phyloP scores from a whole-genome alignment of 2,329 filamentous ascomycete species.

The Phyllosticta citribraziliensis region DNA sequence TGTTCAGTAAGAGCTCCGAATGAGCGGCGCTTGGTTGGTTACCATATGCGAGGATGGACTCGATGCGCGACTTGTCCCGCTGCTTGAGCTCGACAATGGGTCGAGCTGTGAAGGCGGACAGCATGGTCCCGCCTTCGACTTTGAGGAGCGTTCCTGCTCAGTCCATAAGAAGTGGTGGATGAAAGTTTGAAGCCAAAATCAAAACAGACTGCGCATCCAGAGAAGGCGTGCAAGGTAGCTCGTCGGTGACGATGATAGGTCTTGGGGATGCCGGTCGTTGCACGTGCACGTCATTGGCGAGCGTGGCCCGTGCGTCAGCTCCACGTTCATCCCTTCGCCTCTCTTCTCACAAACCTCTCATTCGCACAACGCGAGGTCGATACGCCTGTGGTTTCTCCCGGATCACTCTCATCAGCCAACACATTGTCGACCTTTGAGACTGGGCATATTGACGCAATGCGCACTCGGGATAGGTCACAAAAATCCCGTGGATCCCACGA shows the following conservation, averaged over 20 bases:
- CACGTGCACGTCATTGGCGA: background rate
- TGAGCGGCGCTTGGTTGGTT: constrained; percentile 17
- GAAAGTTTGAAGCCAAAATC: background rate
- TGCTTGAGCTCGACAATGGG: constrained; percentile 94
- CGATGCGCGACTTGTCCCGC: constrained; percentile 94
- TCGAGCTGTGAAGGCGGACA: constrained; percentile 93
- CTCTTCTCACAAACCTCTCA: no score
- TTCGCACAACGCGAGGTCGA: no score
- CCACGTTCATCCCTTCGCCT: background rate
- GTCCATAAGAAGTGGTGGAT: background rate
- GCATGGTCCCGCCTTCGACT: constrained; percentile 48
- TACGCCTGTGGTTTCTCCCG: no score
- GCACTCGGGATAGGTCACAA: no score
- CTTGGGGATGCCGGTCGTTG: background rate
- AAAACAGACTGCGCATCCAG: background rate
- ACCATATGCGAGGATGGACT: constrained; percentile 89
- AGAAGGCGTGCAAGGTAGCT: background rate
- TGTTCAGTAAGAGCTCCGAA: constrained; percentile 10
- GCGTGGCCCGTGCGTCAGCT: background rate
- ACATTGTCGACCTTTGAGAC: no score
- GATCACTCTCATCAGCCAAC: no score
- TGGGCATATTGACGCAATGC: no score
- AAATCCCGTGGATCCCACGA: no score
- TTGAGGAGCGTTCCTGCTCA: background rate
- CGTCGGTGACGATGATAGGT: background rate